These are phyloP conservation scores for Achaetomiella virescens DNA, from an alignment of 495 filamentous ascomycete genomes.

Conservation along the genomic window DNA sequence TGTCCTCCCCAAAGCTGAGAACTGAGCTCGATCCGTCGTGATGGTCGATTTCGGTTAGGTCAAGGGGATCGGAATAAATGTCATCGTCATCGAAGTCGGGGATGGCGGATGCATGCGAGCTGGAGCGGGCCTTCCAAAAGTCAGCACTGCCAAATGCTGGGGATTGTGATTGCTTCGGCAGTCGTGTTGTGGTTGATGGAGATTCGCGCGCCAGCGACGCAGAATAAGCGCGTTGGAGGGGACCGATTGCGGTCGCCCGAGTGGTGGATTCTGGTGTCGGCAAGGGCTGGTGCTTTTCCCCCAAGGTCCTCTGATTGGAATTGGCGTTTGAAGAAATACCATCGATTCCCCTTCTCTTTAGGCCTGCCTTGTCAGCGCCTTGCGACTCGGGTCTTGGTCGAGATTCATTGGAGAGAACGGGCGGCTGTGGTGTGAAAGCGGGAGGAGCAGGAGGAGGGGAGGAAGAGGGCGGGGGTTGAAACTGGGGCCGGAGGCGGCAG, in stretches of 20 bases:
- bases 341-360: neutral
- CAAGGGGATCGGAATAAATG: conserved; percentile 49
- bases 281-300: conserved; percentile 27
- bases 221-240: conserved; percentile 31
- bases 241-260: conserved; percentile 16
- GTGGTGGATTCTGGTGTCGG: conserved; percentile 32
- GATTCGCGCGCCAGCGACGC: conserved; percentile 19
- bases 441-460: neutral
- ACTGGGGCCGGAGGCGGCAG: neutral
- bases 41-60: conserved; percentile 59
- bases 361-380: neutral
- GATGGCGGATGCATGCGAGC: neutral
- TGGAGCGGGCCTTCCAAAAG: neutral
- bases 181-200: neutral
- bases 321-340: conserved; percentile 15
- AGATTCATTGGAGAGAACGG: neutral
- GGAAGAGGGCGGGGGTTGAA: neutral
- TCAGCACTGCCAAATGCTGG: neutral
- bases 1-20: conserved; percentile 36
- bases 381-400: neutral
- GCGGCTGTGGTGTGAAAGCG: neutral
- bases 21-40: conserved; percentile 42
- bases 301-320: conserved; percentile 11
- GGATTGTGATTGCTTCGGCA: conserved; percentile 1
- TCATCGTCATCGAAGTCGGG: conserved; percentile 25